Percentiles rank a stretch among this genome's conserved stretches.
Evolutionary conservation across 2,329 filamentous ascomycete species (phyloP).

Genomic region (Trichoderma atrobrunneum): DNA sequence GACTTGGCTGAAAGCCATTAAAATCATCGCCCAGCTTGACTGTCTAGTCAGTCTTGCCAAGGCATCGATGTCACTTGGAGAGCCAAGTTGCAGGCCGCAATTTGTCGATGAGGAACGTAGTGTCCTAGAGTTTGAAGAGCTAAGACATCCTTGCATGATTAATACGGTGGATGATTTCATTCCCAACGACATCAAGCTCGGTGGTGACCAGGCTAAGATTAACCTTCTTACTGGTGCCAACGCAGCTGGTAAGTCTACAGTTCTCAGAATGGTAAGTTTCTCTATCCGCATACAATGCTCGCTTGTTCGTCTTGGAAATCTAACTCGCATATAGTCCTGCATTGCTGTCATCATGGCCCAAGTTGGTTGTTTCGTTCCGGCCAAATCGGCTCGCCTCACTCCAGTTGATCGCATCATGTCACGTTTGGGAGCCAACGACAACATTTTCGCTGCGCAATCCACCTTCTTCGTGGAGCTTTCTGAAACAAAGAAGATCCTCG

Average conservation of each 20-base stretch:
- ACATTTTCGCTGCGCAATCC: slow-evolving; percentile 95
- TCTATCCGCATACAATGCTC: not conserved
- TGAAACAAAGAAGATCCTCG: slow-evolving; percentile 96
- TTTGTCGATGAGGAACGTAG: slow-evolving; percentile 85
- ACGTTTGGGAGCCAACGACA: slow-evolving; percentile 93
- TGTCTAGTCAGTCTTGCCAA: slow-evolving; percentile 92
- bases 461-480: slow-evolving; percentile 98
- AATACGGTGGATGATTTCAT: slow-evolving; percentile 91
- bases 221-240: slow-evolving; percentile 93
- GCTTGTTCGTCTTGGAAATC: not conserved
- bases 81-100: slow-evolving; percentile 82
- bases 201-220: slow-evolving; percentile 78
- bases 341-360: slow-evolving; percentile 97
- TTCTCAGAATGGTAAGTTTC: slow-evolving; percentile 79
- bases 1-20: slow-evolving; percentile 84
- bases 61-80: slow-evolving; percentile 76
- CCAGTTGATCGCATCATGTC: slow-evolving; percentile 98
- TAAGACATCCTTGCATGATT: slow-evolving; percentile 93
- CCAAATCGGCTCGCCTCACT: slow-evolving; percentile 75
- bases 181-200: slow-evolving; percentile 87
- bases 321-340: slow-evolving; percentile 63
- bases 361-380: slow-evolving; percentile 89
- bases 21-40: slow-evolving; percentile 87
- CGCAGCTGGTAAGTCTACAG: slow-evolving; percentile 93
- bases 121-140: slow-evolving; percentile 84